These are phyloP conservation scores for Nitzschia inconspicua DNA, from an alignment of 108 stramenopile species.

Conservation along the genomic window DNA sequence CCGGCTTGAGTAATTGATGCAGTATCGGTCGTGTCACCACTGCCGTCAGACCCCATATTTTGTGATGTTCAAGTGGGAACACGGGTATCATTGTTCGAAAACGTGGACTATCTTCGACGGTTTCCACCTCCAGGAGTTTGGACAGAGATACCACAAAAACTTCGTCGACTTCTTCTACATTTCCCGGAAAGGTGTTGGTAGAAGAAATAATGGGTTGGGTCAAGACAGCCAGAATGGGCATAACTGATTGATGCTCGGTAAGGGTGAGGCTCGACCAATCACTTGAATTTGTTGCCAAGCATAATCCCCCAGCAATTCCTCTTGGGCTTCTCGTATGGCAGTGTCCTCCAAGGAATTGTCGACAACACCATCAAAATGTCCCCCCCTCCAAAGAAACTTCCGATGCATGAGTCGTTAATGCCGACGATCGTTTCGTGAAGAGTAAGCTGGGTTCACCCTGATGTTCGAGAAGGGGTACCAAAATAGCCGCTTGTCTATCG, in stretches of 20 bases:
- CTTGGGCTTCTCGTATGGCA: constrained; percentile 70
- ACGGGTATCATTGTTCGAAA: constrained; percentile 38
- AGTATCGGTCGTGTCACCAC: constrained; percentile 60
- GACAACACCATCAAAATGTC: constrained; percentile 54
- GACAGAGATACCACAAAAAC: constrained; percentile 59
- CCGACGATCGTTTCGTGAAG: constrained; percentile 76
- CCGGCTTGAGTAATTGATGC: constrained; percentile 60
- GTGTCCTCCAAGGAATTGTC: constrained; percentile 47
- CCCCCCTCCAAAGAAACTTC: constrained; percentile 83
- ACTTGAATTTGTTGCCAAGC: constrained; percentile 35
- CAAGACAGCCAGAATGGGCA: constrained; percentile 61
- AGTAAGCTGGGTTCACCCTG: constrained; percentile 76
- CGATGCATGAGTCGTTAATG: constrained; percentile 69
- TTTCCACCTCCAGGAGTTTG: constrained; percentile 51
- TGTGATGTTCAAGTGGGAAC: constrained; percentile 46
- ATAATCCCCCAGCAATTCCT: constrained; percentile 49
- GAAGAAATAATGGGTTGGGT: no score
- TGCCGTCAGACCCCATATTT: constrained; percentile 86
- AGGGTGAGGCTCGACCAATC: constrained; percentile 49
- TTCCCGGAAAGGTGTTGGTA: constrained; percentile 80
- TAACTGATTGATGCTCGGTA: constrained; percentile 72
- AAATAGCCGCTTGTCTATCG: constrained; percentile 62
- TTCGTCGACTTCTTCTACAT: constrained; percentile 62
- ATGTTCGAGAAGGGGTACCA: constrained; percentile 77
- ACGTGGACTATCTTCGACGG: constrained; percentile 22